Percentiles rank a stretch among this genome's conserved stretches.
phyloP scores from a whole-genome alignment of 805 yeast genomes.

The Teunomyces lycoperdinae region DNA sequence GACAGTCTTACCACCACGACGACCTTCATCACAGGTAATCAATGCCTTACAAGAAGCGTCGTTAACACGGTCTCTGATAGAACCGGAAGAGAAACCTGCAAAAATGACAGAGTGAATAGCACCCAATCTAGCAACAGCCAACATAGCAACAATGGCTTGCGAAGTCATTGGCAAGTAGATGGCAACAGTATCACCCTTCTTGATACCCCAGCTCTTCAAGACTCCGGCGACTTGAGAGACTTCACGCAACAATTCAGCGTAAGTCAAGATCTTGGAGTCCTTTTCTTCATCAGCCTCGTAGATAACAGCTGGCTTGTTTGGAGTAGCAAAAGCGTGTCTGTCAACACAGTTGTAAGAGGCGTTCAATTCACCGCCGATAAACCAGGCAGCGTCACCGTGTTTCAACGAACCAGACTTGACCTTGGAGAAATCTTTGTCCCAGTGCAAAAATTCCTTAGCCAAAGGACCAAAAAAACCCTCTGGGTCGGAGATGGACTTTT shows the following conservation, averaged over 20 bases:
- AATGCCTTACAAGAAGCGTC: constrained; percentile 72
- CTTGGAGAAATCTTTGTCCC: constrained; percentile 75
- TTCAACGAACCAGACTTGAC: constrained; percentile 64
- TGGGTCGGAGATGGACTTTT: constrained; percentile 77
- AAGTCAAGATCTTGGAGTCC: constrained; percentile 60
- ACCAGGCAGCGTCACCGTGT: constrained; percentile 63
- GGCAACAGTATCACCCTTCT: constrained; percentile 83
- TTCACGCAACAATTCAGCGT: constrained; percentile 66
- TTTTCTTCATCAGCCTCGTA: constrained; percentile 81
- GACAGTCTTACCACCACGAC: constrained; percentile 78
- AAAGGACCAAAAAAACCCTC: constrained; percentile 72
- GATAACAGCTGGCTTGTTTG: constrained; percentile 69
- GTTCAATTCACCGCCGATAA: constrained; percentile 73
- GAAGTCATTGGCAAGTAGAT: constrained; percentile 86
- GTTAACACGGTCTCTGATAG: constrained; percentile 65
- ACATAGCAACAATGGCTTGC: constrained; percentile 69
- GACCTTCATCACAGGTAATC: constrained; percentile 78
- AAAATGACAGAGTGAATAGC: constrained; percentile 83
- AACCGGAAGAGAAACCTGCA: constrained; percentile 79
- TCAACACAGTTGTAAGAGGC: constrained; percentile 82
- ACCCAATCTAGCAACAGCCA: constrained; percentile 78
- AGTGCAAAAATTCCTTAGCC: constrained; percentile 69
- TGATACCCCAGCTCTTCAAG: constrained; percentile 61
- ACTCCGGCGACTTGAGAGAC: constrained; percentile 73
- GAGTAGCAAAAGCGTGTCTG: constrained; percentile 70